Evolutionary conservation across 139 green algal genomes (phyloP), one percentile per base, ranked within the genome.

Genomic region (Volvox reticuliferus): DNA sequence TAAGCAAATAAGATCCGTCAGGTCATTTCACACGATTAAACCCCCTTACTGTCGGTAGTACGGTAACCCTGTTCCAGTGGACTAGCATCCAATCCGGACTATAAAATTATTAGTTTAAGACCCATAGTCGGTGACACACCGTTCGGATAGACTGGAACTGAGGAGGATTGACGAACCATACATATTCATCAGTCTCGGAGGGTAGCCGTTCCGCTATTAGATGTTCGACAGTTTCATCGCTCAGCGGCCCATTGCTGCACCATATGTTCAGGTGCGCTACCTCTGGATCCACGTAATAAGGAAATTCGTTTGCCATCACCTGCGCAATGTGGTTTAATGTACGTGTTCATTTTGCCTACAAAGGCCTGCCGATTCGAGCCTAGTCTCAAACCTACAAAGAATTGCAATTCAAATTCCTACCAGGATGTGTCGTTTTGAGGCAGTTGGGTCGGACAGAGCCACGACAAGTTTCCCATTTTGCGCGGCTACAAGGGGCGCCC

Each of bases 251-350:
- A 24, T 22, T 77, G 62, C 82, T 79, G 82, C 83, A 71, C 83
- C 83, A 89, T 19, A 89, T 89, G 67, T 89, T 89, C 36, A 89
- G n/a, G 36, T 89, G 83, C 13, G 36, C 18, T 3, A 89, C n/a
- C 22, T 50, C 35, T 24, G 35, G 35, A 1, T 67, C 83, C 3
- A 89, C 26, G 68, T 81, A 81, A 37, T 89, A 89, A 35, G 67
- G 67, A 24, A 81, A 89, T n/a, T 89, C 83, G 83, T 89, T 89
- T 12, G 18, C 35, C 83, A 89, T 89, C 0, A 88, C 82, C 82
- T 79, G 14, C 30, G 33, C 44, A 55, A 55, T 5, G 44, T 55
- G 44, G 44, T 55, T n/a, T 55, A 9, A 55, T 55, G 5, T 55
- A 5, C 44, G 44, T 55, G 44, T 55, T 55, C 44, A 5, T 55